These are phyloP conservation scores for Mucuna pruriens DNA, from an alignment of 306 rosid species.

Conservation along the genomic window DNA sequence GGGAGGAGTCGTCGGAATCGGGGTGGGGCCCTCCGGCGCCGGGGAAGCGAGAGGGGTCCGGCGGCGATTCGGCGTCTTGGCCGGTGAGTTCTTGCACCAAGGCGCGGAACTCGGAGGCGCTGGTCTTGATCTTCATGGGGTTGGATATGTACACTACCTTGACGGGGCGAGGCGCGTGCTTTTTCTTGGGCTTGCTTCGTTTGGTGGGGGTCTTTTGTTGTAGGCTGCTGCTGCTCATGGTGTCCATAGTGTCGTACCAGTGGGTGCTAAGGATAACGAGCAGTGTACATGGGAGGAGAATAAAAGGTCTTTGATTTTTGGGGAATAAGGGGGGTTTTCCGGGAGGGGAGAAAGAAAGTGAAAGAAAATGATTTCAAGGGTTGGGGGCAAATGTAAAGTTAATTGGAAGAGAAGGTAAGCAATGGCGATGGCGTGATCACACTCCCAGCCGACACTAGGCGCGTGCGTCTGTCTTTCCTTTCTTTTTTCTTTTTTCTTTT, in stretches of 20 bases:
- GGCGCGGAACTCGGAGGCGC: slow-evolving; percentile 64
- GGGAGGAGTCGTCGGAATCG: background rate
- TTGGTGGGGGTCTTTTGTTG: slow-evolving; percentile 45
- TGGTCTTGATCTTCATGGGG: slow-evolving; percentile 71
- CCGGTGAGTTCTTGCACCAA: slow-evolving; percentile 84
- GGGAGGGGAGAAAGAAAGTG: background rate
- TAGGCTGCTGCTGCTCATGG: slow-evolving; percentile 27
- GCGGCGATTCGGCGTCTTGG: slow-evolving; percentile 69
- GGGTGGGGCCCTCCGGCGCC: background rate
- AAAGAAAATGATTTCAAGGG: background rate
- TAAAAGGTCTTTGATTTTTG: background rate
- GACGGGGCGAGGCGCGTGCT: slow-evolving; percentile 33
- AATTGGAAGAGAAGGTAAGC: background rate
- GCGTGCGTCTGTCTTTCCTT: slow-evolving; percentile 27
- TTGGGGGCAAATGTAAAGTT: slow-evolving; percentile 26
- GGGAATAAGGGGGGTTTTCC: background rate
- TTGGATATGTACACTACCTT: slow-evolving; percentile 79
- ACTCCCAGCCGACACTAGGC: slow-evolving; percentile 38
- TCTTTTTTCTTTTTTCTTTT: background rate
- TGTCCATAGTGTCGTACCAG: slow-evolving; percentile 38
- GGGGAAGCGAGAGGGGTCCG: slow-evolving; percentile 51
- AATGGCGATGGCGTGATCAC: background rate
- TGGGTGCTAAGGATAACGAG: background rate
- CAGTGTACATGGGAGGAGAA: background rate
- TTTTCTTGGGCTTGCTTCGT: slow-evolving; percentile 39